phyloP scores from a whole-genome alignment of 768 basidiomycete species.

The Agrocybe chaxingu region DNA sequence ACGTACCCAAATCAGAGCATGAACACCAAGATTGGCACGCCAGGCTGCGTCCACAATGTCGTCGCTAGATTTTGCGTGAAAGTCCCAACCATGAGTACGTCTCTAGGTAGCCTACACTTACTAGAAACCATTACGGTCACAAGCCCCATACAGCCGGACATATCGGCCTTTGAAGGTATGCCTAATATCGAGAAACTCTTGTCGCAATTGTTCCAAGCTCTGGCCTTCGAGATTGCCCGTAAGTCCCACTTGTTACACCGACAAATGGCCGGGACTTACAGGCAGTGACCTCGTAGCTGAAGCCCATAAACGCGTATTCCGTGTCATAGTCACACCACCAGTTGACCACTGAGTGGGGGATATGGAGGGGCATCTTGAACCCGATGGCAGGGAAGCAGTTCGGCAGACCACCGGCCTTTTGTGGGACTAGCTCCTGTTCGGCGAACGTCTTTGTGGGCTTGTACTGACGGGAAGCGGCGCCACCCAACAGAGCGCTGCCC shows the following conservation, averaged over 20 bases:
- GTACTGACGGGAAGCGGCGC: no score
- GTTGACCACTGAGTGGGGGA: constrained; percentile 40
- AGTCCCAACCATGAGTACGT: not conserved
- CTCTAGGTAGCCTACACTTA: constrained; percentile 17
- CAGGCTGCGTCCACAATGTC: constrained; percentile 68
- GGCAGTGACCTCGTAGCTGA: constrained; percentile 69
- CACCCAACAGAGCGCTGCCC: no score
- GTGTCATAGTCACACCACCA: constrained; percentile 67
- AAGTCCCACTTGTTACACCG: not conserved
- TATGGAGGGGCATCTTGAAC: constrained; percentile 51
- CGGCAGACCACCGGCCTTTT: constrained; percentile 16
- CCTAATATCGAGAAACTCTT: constrained; percentile 60
- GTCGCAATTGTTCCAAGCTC: constrained; percentile 22
- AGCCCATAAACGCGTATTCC: constrained; percentile 76
- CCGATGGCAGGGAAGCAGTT: constrained; percentile 39
- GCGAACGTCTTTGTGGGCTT: no score
- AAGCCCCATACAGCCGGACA: constrained; percentile 53
- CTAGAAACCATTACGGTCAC: constrained; percentile 47
- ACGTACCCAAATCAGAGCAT: constrained; percentile 70
- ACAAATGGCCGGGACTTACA: constrained; percentile 36
- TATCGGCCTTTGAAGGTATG: constrained; percentile 61
- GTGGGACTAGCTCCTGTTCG: not conserved
- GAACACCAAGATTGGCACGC: constrained; percentile 62
- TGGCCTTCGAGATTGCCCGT: constrained; percentile 43
- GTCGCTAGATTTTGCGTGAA: constrained; percentile 27